Conservation (phyloP, 805 yeast genomes). For the Candida wancherniae region DNA sequence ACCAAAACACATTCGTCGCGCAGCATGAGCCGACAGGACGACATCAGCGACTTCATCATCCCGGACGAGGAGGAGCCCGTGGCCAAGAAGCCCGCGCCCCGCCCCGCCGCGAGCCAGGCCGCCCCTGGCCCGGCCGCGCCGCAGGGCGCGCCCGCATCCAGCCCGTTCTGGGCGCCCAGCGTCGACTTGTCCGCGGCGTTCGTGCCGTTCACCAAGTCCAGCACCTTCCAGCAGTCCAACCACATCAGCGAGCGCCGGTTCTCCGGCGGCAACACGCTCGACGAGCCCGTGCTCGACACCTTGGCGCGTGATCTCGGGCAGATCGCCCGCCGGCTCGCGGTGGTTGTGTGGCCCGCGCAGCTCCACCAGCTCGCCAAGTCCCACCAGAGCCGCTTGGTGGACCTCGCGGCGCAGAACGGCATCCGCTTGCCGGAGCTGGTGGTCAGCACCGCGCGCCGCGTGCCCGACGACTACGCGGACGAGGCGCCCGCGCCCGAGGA, state of each 20-base stretch:
- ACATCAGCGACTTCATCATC: slow-evolving; percentile 27
- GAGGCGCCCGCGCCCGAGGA: slow-evolving; percentile 6
- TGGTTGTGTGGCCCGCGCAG: slow-evolving; percentile 44
- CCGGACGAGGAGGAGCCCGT: slow-evolving; percentile 29
- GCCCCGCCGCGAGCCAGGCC: slow-evolving; percentile 1
- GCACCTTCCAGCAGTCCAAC: slow-evolving; percentile 9
- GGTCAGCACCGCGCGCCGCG: slow-evolving; percentile 23
- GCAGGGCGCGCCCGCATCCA: neutral
- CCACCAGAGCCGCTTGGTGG: slow-evolving; percentile 32
- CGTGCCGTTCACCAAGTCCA: slow-evolving; percentile 14
- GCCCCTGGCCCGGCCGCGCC: neutral
- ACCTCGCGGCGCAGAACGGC: slow-evolving; percentile 34
- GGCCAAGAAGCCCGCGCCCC: slow-evolving; percentile 1
- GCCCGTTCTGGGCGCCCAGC: slow-evolving; percentile 14
- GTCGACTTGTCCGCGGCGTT: slow-evolving; percentile 16
- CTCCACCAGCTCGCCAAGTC: slow-evolving; percentile 30
- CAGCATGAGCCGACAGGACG: no score
- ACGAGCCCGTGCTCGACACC: slow-evolving; percentile 62
- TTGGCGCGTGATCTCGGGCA: slow-evolving; percentile 37
- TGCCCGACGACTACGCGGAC: slow-evolving; percentile 16
- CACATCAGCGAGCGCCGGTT: slow-evolving; percentile 45
- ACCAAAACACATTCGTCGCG: no score
- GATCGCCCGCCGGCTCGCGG: slow-evolving; percentile 32
- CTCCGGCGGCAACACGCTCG: slow-evolving; percentile 67
- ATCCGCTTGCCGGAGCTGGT: slow-evolving; percentile 33